Percentiles rank a stretch among this genome's conserved stretches.
Evolutionary conservation across 1,284 basidiomycete species (phyloP).

Genomic region (Ceratobasidium sp.): DNA sequence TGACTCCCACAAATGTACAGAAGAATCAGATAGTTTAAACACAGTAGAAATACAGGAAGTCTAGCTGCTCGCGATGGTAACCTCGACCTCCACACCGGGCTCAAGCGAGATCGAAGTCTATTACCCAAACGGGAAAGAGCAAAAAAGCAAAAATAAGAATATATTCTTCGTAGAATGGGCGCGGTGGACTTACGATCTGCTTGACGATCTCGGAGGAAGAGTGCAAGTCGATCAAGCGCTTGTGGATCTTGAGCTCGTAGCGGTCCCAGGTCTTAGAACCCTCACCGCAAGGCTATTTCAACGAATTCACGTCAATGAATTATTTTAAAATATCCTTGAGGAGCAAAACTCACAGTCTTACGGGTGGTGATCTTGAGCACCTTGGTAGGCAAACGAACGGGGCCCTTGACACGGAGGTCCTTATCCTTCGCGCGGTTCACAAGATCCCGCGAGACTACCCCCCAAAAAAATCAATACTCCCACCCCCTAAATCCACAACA

Average conservation of each 20-base stretch:
- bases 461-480: slow-evolving; percentile 21
- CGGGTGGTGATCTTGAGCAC: slow-evolving; percentile 98
- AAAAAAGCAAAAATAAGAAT: background rate
- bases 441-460: slow-evolving; percentile 91
- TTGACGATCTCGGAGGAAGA: slow-evolving; percentile 99
- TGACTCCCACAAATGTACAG: background rate
- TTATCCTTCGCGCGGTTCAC: slow-evolving; percentile 99
- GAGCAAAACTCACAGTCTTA: slow-evolving; percentile 80
- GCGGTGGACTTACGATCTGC: slow-evolving; percentile 98
- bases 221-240: slow-evolving; percentile 99
- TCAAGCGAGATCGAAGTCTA: slow-evolving; percentile 99
- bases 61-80: slow-evolving; percentile 82
- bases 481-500: background rate
- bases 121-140: slow-evolving; percentile 20
- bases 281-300: slow-evolving; percentile 94
- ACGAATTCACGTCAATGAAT: slow-evolving; percentile 10
- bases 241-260: slow-evolving; percentile 99
- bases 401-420: slow-evolving; percentile 99
- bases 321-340: background rate
- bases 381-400: slow-evolving; percentile 99
- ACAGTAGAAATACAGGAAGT: slow-evolving; percentile 26
- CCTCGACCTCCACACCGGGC: slow-evolving; percentile 99
- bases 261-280: slow-evolving; percentile 99
- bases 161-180: slow-evolving; percentile 57
- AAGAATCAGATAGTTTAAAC: background rate